Evolutionary conservation across 805 yeast species (phyloP).

Genomic region (Metschnikowia lunata): DNA sequence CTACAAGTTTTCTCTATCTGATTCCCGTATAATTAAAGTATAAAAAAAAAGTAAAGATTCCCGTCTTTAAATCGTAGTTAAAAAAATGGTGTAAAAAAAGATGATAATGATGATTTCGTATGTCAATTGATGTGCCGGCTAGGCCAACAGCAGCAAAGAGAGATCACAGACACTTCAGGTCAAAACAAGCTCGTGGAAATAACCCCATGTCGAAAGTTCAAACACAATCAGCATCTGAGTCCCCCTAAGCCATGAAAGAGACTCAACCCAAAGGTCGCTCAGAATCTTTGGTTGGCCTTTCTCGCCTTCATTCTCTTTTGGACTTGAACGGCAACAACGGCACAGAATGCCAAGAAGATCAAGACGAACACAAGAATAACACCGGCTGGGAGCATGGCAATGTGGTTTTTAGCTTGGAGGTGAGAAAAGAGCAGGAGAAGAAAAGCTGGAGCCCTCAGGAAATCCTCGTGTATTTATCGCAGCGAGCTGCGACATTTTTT

Average conservation of each 20-base stretch:
- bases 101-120: conserved; percentile 13
- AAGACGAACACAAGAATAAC: conserved; percentile 65
- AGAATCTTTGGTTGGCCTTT: conserved; percentile 30
- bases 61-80: conserved; percentile 14
- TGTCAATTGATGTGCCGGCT: too few species aligned
- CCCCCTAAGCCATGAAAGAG: not conserved
- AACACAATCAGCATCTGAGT: too few species aligned
- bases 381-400: conserved; percentile 64
- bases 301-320: conserved; percentile 40
- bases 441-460: conserved; percentile 2
- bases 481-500: conserved; percentile 7
- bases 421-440: conserved; percentile 5
- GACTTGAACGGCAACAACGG: conserved; percentile 33
- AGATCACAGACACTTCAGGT: too few species aligned
- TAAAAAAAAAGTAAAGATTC: conserved; percentile 17
- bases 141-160: too few species aligned
- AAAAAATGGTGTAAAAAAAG: conserved; percentile 12
- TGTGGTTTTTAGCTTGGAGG: conserved; percentile 4
- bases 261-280: conserved; percentile 1
- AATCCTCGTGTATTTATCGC: conserved; percentile 7
- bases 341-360: conserved; percentile 44
- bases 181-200: too few species aligned
- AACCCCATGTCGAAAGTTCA: too few species aligned
- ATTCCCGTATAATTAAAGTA: conserved; percentile 19
- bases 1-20: conserved; percentile 4